A percentile compares a stretch with the other conserved stretches of the same genome.
phyloP scores from a whole-genome alignment of 2,329 filamentous ascomycete genomes.

The Juglanconis oblonga region DNA sequence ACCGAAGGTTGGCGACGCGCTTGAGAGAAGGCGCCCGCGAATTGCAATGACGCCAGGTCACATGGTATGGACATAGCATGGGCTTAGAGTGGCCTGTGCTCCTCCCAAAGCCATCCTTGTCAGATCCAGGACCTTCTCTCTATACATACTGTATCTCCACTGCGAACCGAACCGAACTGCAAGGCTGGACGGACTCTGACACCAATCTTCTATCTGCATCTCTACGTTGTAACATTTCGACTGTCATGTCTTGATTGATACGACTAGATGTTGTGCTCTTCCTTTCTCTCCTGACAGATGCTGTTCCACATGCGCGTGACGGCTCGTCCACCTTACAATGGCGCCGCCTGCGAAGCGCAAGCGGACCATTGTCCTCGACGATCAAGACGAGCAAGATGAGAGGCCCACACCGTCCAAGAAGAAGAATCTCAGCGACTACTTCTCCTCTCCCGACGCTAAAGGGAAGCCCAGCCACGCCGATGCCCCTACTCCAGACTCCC shows the following conservation, averaged over 20 bases:
- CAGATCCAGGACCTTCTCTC: not conserved
- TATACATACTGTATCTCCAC: not conserved
- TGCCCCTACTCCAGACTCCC: constrained; percentile 33
- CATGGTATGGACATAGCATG: not conserved
- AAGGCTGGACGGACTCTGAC: not conserved
- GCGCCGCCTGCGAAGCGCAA: constrained; percentile 57
- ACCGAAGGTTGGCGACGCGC: not conserved
- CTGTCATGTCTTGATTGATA: not conserved
- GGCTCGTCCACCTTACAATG: constrained; percentile 41
- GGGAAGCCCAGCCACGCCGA: constrained; percentile 22
- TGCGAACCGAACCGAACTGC: not conserved
- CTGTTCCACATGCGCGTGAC: constrained; percentile 17
- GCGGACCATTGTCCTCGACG: constrained; percentile 51
- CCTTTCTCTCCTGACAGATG: constrained; percentile 10
- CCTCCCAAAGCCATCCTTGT: not conserved
- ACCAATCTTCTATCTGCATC: not conserved
- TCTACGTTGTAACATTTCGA: not conserved
- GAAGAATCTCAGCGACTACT: constrained; percentile 52
- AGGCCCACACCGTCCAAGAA: constrained; percentile 25
- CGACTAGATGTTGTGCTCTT: not conserved
- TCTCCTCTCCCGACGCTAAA: constrained; percentile 48
- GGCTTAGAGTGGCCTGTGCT: not conserved
- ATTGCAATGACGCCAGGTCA: constrained; percentile 1
- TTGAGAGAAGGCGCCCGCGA: not conserved
- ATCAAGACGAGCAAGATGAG: constrained; percentile 47